phyloP scores from a whole-genome alignment of 805 yeast species.

The Suhomyces pyralidae region DNA sequence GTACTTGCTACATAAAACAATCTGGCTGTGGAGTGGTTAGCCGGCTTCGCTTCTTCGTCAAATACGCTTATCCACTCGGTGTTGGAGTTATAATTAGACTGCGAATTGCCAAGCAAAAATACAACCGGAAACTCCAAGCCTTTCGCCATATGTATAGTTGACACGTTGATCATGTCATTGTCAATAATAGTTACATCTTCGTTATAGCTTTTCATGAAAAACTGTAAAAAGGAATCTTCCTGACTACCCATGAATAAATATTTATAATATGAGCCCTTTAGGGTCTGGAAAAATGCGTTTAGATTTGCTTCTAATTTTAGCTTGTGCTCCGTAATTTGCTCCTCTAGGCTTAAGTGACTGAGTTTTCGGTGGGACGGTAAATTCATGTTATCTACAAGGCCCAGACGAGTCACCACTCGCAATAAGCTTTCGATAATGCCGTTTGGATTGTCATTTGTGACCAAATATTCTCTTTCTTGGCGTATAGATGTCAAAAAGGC shows the following conservation, averaged over 20 bases:
- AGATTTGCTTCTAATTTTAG: slow-evolving; percentile 13
- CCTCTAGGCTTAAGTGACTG: background rate
- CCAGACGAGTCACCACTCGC: slow-evolving; percentile 30
- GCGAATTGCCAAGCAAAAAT: slow-evolving; percentile 35
- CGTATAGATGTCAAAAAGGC: slow-evolving; percentile 13
- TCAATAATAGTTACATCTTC: slow-evolving; percentile 29
- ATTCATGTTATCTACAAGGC: slow-evolving; percentile 26
- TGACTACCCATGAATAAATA: slow-evolving; percentile 6
- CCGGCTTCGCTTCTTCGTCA: background rate
- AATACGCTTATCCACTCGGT: slow-evolving; percentile 4
- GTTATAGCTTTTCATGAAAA: slow-evolving; percentile 40
- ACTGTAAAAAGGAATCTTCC: slow-evolving; percentile 30
- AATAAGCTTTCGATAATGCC: slow-evolving; percentile 32
- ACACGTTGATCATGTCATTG: slow-evolving; percentile 44
- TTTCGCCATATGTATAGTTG: slow-evolving; percentile 73
- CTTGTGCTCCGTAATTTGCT: slow-evolving; percentile 5
- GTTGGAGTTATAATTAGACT: background rate
- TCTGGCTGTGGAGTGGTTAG: slow-evolving; percentile 32
- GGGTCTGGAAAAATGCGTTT: slow-evolving; percentile 19
- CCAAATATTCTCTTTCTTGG: slow-evolving; percentile 16
- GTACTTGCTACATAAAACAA: slow-evolving; percentile 65
- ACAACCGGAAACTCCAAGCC: slow-evolving; percentile 74
- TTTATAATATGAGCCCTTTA: slow-evolving; percentile 13
- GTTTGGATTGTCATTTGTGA: slow-evolving; percentile 29
- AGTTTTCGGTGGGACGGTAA: background rate